Conservation (phyloP, 805 yeast species). For the Candida nemodendra region DNA sequence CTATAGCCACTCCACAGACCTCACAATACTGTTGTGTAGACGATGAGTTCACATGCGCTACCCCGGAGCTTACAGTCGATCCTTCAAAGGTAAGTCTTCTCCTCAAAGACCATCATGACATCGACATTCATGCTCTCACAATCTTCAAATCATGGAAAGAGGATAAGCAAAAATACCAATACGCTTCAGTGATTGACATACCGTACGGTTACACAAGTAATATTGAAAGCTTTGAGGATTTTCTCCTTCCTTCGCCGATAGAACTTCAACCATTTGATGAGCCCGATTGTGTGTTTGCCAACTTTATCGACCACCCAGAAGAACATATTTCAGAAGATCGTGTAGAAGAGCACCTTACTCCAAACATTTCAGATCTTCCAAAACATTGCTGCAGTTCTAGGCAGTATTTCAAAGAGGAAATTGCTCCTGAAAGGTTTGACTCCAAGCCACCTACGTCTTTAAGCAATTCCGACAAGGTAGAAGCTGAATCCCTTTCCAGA, state of each 20-base stretch:
- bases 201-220: constrained; percentile 1
- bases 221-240: constrained; percentile 6
- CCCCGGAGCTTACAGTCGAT: constrained; percentile 14
- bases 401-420: not conserved
- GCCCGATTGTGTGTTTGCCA: constrained; percentile 5
- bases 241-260: constrained; percentile 13
- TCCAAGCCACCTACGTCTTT: not conserved
- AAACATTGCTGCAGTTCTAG: constrained; percentile 1
- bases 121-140: not conserved
- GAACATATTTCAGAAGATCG: constrained; percentile 2
- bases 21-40: constrained; percentile 10
- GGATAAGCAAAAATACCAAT: not conserved
- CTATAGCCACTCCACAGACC: constrained; percentile 13
- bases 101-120: not conserved
- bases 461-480: not conserved
- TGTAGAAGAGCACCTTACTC: constrained; percentile 1
- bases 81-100: constrained; percentile 10
- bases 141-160: constrained; percentile 3
- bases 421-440: not conserved
- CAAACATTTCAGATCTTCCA: constrained; percentile 3
- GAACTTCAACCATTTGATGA: constrained; percentile 10
- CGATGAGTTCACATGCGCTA: constrained; percentile 1
- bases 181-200: not conserved
- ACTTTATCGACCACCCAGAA: constrained; percentile 4
- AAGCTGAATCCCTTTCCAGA: not conserved